Conservation (phyloP, 805 yeast genomes). For the Candida vartiovaarae region DNA sequence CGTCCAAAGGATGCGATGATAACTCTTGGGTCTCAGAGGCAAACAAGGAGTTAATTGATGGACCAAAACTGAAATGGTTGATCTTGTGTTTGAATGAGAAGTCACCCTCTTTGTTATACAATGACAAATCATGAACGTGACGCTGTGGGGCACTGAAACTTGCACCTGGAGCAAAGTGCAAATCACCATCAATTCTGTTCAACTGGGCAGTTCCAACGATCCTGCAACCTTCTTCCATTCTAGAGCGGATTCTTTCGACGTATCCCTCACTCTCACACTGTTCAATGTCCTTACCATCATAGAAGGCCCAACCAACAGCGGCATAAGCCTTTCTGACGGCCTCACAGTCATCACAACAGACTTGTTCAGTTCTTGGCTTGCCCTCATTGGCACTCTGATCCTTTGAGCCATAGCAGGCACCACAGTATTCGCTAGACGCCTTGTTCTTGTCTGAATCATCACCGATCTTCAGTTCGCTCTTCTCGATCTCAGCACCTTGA, state of each 20-base stretch:
- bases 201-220: conserved; percentile 72
- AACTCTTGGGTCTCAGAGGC: conserved; percentile 24
- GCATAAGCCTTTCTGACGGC: conserved; percentile 78
- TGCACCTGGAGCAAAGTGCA: conserved; percentile 96
- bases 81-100: conserved; percentile 74
- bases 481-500: conserved; percentile 41
- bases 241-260: conserved; percentile 50
- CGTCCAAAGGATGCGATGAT: conserved; percentile 66
- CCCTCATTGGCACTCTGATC: conserved; percentile 46
- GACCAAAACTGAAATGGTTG: conserved; percentile 81
- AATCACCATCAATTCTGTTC: conserved; percentile 81
- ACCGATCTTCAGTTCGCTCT: conserved; percentile 36
- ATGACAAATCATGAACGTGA: conserved; percentile 82
- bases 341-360: conserved; percentile 83
- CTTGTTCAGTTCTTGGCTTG: conserved; percentile 31
- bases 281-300: conserved; percentile 77
- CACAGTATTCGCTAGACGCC: conserved; percentile 53
- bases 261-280: conserved; percentile 92
- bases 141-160: conserved; percentile 49
- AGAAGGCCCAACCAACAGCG: conserved; percentile 76
- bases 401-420: conserved; percentile 83
- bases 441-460: conserved; percentile 24
- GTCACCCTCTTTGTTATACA: conserved; percentile 49
- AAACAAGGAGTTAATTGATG: conserved; percentile 32
- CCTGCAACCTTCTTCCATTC: conserved; percentile 81